These are phyloP conservation scores for Aureobasidium sp. DNA, from an alignment of 2,329 filamentous ascomycete species.

Conservation along the genomic window DNA sequence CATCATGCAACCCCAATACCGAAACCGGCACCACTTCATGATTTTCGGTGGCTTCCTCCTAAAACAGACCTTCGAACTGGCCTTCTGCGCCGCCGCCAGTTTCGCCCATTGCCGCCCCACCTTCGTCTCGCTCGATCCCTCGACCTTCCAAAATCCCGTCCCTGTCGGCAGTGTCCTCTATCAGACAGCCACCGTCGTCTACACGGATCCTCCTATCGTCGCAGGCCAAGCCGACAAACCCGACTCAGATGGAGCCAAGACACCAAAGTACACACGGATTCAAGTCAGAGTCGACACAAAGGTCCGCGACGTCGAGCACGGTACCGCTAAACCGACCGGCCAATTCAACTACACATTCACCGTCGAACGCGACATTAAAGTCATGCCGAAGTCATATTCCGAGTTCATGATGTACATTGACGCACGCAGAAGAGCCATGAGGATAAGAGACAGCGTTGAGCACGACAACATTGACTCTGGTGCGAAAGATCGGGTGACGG, in stretches of 20 bases:
- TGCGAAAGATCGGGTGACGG: constrained; percentile 25
- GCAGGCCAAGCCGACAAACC: constrained; percentile 30
- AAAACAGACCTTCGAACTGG: constrained; percentile 68
- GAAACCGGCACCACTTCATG: constrained; percentile 67
- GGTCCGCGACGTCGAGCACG: constrained; percentile 65
- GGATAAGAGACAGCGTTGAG: constrained; percentile 40
- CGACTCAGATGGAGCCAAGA: constrained; percentile 26
- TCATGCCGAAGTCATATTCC: constrained; percentile 57
- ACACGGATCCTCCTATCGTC: constrained; percentile 57
- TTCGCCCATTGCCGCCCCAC: constrained; percentile 63
- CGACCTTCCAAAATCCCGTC: constrained; percentile 67
- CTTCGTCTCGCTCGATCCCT: constrained; percentile 66
- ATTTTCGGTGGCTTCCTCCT: constrained; percentile 71
- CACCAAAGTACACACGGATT: constrained; percentile 49
- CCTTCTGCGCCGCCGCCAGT: constrained; percentile 66
- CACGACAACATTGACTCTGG: constrained; percentile 26
- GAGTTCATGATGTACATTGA: constrained; percentile 62
- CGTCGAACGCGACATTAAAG: constrained; percentile 57
- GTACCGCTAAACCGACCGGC: constrained; percentile 59
- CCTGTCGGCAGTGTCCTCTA: constrained; percentile 70
- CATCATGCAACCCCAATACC: constrained; percentile 70
- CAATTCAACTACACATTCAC: constrained; percentile 72
- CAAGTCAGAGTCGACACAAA: constrained; percentile 67
- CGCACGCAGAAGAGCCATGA: constrained; percentile 49
- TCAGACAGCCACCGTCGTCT: constrained; percentile 63